Evolutionary conservation across 352 stramenopile species (phyloP).

Genomic region (Globisporangium spinosum): DNA sequence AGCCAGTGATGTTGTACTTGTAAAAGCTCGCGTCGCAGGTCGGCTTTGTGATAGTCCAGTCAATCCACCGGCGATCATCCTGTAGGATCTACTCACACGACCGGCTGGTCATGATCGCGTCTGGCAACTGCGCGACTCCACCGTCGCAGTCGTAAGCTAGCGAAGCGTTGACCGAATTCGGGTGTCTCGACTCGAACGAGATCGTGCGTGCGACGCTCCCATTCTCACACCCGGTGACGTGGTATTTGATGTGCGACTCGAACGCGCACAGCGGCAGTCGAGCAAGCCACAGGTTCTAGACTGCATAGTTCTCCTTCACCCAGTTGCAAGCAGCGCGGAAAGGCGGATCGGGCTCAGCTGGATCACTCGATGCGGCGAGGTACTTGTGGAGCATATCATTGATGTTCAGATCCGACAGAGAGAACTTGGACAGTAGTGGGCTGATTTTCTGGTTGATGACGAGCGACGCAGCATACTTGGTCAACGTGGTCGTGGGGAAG

Average conservation of each 20-base stretch:
- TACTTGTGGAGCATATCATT: constrained; percentile 33
- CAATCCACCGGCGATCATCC: constrained; percentile 18
- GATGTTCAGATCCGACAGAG: constrained; percentile 35
- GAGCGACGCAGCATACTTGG: constrained; percentile 31
- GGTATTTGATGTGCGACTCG: constrained; percentile 28
- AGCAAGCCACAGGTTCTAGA: constrained; percentile 41
- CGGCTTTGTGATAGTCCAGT: constrained; percentile 20
- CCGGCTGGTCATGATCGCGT: constrained; percentile 21
- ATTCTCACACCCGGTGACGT: constrained; percentile 24
- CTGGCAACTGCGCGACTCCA: constrained; percentile 19
- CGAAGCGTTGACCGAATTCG: constrained; percentile 15
- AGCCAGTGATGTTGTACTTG: constrained; percentile 24
- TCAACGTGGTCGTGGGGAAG: constrained; percentile 31
- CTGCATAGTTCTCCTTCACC: constrained; percentile 42
- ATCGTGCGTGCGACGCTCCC: constrained; percentile 10
- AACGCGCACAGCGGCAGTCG: constrained; percentile 25
- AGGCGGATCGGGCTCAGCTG: constrained; percentile 21
- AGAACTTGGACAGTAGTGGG: constrained; percentile 10
- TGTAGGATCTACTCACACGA: constrained; percentile 27
- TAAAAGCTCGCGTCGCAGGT: constrained; percentile 28
- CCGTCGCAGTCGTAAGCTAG: constrained; percentile 29
- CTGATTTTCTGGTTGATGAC: constrained; percentile 3
- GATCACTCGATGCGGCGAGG: constrained; percentile 5
- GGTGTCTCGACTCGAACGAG: constrained; percentile 2
- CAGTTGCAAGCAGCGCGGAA: constrained; percentile 44